Evolutionary conservation across 441 rosid species (phyloP).

Genomic region (Gossypium davidsonii): DNA sequence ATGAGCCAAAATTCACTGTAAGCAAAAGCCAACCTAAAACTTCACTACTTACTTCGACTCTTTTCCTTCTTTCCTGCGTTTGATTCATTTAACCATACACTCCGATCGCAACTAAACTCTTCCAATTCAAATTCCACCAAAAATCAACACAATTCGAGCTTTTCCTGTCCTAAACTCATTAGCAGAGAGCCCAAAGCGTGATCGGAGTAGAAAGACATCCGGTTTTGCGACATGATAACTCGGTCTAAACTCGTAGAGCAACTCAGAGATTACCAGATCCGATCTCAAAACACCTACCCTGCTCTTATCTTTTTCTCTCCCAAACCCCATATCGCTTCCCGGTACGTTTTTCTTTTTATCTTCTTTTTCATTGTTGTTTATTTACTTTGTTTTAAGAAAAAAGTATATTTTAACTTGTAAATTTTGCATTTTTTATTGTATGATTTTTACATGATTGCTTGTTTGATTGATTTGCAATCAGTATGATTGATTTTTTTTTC

Average conservation of each 20-base stretch:
- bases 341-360: slow-evolving; percentile 19
- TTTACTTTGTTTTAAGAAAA: not conserved
- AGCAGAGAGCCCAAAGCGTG: not conserved
- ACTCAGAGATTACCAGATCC: slow-evolving; percentile 47
- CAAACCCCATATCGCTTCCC: slow-evolving; percentile 33
- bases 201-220: slow-evolving; percentile 1
- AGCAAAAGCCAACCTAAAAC: not conserved
- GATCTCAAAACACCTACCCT: slow-evolving; percentile 35
- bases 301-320: slow-evolving; percentile 49
- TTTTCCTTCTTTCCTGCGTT: not conserved
- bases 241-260: slow-evolving; percentile 45
- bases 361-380: not conserved
- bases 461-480: not conserved
- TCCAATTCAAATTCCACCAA: not conserved
- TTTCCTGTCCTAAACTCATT: not conserved
- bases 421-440: not conserved
- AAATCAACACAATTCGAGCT: not conserved
- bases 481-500: not conserved
- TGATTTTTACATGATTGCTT: not conserved
- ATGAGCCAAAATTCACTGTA: not conserved
- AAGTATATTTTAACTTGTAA: not conserved
- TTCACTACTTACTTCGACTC: not conserved
- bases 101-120: not conserved
- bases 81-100: not conserved
- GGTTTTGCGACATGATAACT: slow-evolving; percentile 32